A percentile compares a stretch with the other conserved stretches of the same genome.
phyloP scores from a whole-genome alignment of 805 yeast species.

The Metschnikowia drakensbergensis region DNA sequence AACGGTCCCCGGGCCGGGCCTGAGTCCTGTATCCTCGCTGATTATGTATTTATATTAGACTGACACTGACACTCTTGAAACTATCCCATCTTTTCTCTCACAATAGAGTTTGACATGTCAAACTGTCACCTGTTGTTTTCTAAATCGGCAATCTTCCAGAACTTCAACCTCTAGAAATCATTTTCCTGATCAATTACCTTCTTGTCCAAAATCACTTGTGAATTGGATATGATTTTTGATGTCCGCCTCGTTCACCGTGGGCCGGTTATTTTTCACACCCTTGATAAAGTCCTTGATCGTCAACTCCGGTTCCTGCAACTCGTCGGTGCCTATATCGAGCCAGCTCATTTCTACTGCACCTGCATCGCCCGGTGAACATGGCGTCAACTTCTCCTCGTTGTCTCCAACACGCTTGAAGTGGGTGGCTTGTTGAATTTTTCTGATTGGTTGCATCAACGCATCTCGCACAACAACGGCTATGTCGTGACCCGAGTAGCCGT shows the following conservation, averaged over 20 bases:
- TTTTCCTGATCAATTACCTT: conserved; percentile 60
- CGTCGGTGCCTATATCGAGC: conserved; percentile 88
- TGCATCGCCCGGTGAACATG: conserved; percentile 95
- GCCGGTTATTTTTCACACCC: conserved; percentile 86
- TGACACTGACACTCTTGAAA: background rate
- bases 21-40: background rate
- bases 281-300: conserved; percentile 89
- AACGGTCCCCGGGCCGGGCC: conserved; percentile 13
- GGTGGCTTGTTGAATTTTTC: conserved; percentile 93
- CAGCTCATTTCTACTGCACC: conserved; percentile 88
- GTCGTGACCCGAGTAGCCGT: conserved; percentile 97
- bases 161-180: too few relatives aligned
- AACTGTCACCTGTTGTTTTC: background rate
- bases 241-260: conserved; percentile 88
- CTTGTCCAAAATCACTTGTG: conserved; percentile 95
- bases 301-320: conserved; percentile 83
- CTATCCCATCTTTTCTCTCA: too few relatives aligned
- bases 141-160: background rate
- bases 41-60: conserved; percentile 2
- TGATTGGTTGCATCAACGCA: conserved; percentile 95
- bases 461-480: conserved; percentile 94
- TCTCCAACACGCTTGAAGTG: conserved; percentile 72
- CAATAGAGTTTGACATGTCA: background rate
- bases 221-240: conserved; percentile 79
- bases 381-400: conserved; percentile 55